Conservation (phyloP, 345 rosid genomes). For the Boechera retrofracta region DNA sequence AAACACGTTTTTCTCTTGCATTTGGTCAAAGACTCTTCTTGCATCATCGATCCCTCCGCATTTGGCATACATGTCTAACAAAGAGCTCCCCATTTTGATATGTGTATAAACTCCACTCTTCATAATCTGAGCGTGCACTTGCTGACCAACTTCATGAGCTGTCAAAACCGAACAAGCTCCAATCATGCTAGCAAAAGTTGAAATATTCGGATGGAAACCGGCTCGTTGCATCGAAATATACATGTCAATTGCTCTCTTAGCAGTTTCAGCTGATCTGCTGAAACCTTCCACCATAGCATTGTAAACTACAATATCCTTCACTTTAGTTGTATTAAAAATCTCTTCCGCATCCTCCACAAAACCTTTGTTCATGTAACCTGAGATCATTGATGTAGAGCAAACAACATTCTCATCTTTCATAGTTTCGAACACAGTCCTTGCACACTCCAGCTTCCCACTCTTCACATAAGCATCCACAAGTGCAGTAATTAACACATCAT, state of each 20-base stretch:
- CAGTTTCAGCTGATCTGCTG: constrained; percentile 64
- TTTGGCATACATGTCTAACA: constrained; percentile 89
- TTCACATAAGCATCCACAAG: constrained; percentile 83
- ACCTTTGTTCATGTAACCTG: constrained; percentile 83
- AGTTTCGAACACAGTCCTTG: constrained; percentile 74
- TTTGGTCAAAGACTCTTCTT: constrained; percentile 59
- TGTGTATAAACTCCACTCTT: constrained; percentile 57
- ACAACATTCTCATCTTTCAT: constrained; percentile 67
- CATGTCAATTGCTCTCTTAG: constrained; percentile 57
- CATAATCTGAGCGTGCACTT: constrained; percentile 75
- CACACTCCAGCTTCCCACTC: constrained; percentile 60
- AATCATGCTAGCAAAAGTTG: constrained; percentile 78
- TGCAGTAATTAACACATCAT: constrained; percentile 78
- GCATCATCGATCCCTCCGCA: constrained; percentile 77
- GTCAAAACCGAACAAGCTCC: constrained; percentile 85
- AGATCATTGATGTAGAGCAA: constrained; percentile 89
- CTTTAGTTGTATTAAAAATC: constrained; percentile 54
- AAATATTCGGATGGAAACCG: constrained; percentile 65
- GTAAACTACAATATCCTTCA: constrained; percentile 80
- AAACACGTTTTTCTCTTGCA: constrained; percentile 76
- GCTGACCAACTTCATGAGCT: constrained; percentile 66
- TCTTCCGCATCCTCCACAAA: constrained; percentile 65
- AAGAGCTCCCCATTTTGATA: constrained; percentile 84
- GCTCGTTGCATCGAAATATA: constrained; percentile 70
- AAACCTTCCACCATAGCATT: constrained; percentile 97